A percentile compares a stretch with the other conserved stretches of the same genome.
Evolutionary conservation across 768 basidiomycete species (phyloP).

Genomic region (Boletus reticuloceps): DNA sequence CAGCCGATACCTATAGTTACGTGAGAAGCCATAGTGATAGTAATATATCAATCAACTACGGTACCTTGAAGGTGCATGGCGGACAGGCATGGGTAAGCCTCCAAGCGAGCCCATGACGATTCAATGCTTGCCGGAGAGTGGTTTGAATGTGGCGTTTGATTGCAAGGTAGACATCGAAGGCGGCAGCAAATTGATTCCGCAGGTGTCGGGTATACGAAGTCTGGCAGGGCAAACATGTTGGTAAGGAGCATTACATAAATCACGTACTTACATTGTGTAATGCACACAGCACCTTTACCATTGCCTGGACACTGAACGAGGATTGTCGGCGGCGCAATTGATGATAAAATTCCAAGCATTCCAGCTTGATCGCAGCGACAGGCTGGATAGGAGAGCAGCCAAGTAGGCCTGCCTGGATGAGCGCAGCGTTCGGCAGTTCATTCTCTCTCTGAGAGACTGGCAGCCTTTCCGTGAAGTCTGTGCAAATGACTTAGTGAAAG

Average conservation of each 20-base stretch:
- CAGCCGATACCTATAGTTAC: too few relatives aligned
- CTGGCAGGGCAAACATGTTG: background rate
- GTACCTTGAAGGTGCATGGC: background rate
- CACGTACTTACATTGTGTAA: background rate
- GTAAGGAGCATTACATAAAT: background rate
- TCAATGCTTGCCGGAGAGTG: background rate
- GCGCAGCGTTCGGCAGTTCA: background rate
- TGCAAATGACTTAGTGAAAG: background rate
- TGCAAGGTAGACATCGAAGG: background rate
- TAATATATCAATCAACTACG: background rate
- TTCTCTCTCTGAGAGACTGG: background rate
- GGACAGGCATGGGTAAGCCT: background rate
- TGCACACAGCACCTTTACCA: background rate
- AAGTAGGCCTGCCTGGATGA: background rate
- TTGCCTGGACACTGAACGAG: background rate
- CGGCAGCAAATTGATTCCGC: background rate
- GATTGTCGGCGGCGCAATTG: background rate
- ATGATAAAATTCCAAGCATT: background rate
- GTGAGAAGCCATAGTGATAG: too few relatives aligned
- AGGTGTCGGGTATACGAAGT: background rate
- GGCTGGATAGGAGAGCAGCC: background rate
- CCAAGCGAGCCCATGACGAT: background rate
- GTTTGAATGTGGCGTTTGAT: background rate
- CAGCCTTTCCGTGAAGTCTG: background rate
- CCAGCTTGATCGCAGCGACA: background rate